These are phyloP conservation scores for Aspergillus fumigatus DNA, from an alignment of 2,329 filamentous ascomycete species.

Conservation along the genomic window DNA sequence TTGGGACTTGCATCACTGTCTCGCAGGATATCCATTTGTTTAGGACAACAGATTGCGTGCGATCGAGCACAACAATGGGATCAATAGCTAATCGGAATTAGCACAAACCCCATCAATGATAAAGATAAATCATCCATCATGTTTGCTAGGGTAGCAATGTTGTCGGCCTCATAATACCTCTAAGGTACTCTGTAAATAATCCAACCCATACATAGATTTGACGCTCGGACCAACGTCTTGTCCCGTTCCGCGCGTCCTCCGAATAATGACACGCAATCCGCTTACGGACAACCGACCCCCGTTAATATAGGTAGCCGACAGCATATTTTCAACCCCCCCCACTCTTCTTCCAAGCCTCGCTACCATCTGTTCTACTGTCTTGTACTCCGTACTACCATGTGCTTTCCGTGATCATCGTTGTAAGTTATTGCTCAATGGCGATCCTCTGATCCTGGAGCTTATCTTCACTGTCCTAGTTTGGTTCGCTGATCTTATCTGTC, in stretches of 20 bases:
- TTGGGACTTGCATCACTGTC: not conserved
- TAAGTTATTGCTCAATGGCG: slow-evolving; percentile 8
- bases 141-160: not conserved
- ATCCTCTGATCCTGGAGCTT: not conserved
- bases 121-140: not conserved
- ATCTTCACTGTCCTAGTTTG: not conserved
- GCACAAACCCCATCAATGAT: not conserved
- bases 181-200: not conserved
- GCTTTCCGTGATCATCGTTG: slow-evolving; percentile 11
- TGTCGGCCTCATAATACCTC: not conserved
- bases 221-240: slow-evolving; percentile 15
- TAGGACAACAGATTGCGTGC: not conserved
- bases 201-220: not conserved
- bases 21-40: not conserved
- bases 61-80: not conserved
- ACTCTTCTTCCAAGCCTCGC: not conserved
- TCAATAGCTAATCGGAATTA: not conserved
- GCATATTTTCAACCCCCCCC: not conserved
- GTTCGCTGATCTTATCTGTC: slow-evolving; percentile 7
- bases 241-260: slow-evolving; percentile 18
- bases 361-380: not conserved
- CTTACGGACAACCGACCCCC: not conserved
- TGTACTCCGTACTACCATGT: slow-evolving; percentile 10
- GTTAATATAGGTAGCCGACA: not conserved
- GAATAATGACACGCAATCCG: slow-evolving; percentile 21